These are phyloP conservation scores for Silybum marianum DNA, from an alignment of 129 eudicot species.

Conservation along the genomic window DNA sequence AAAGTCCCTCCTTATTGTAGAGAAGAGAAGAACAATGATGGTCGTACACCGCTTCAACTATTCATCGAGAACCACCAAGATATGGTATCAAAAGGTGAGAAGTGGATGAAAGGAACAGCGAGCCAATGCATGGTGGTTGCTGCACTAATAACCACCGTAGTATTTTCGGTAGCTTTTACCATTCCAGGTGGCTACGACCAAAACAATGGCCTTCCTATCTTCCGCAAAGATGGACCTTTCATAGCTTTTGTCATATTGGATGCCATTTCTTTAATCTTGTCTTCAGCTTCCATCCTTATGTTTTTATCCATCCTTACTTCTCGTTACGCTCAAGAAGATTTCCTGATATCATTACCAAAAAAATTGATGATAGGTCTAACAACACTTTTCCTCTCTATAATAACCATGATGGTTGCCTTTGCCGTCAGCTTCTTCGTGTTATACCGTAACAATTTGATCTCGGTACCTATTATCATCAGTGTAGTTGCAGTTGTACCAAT, in stretches of 20 bases:
- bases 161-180: conserved; percentile 23
- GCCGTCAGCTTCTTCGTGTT: conserved; percentile 18
- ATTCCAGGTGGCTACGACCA: conserved; percentile 38
- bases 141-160: conserved; percentile 27
- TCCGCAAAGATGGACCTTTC: conserved; percentile 8
- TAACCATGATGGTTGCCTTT: conserved; percentile 20
- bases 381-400: conserved; percentile 18
- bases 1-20: conserved; percentile 18
- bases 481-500: conserved; percentile 28
- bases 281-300: conserved; percentile 30
- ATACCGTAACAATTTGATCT: conserved; percentile 4
- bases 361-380: not conserved
- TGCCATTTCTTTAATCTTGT: conserved; percentile 30
- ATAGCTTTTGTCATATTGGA: conserved; percentile 19
- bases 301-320: conserved; percentile 29
- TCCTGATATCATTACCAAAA: not conserved
- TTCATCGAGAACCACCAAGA: conserved; percentile 31
- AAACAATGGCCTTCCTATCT: conserved; percentile 26
- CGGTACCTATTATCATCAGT: conserved; percentile 28
- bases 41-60: conserved; percentile 19
- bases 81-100: conserved; percentile 5
- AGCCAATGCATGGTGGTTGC: conserved; percentile 28
- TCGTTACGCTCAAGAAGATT: conserved; percentile 11
- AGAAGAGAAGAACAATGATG: conserved; percentile 22
- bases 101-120: conserved; percentile 35